Percentiles rank a stretch among this genome's conserved stretches.
Conservation (phyloP, 2,329 filamentous ascomycete genomes). For the Neopestalotiopsis sp. region DNA sequence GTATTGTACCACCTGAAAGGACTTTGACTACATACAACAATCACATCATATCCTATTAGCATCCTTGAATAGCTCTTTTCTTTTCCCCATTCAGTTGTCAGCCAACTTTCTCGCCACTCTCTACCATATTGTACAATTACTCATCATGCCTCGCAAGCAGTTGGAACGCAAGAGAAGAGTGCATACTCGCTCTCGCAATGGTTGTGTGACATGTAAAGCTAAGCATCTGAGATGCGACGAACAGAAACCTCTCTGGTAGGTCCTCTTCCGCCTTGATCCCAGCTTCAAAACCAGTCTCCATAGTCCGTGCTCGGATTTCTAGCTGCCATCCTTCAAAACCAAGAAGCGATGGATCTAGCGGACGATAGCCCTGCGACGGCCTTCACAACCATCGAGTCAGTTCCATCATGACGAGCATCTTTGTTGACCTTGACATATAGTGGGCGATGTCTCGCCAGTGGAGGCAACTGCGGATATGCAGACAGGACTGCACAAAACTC, state of each 20-base stretch:
- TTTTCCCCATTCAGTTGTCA: neutral
- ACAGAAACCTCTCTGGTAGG: slow-evolving; percentile 32
- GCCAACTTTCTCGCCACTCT: neutral
- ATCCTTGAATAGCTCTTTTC: neutral
- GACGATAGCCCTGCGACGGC: neutral
- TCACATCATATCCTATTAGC: neutral
- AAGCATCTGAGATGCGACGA: slow-evolving; percentile 33
- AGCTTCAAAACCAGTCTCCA: neutral
- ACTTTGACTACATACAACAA: neutral
- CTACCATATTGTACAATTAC: neutral
- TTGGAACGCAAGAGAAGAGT: slow-evolving; percentile 9
- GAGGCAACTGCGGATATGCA: slow-evolving; percentile 28
- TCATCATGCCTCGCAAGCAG: slow-evolving; percentile 9
- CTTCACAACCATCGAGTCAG: neutral
- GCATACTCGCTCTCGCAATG: slow-evolving; percentile 31
- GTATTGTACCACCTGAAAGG: neutral
- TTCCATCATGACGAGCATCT: neutral
- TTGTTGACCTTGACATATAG: slow-evolving; percentile 23
- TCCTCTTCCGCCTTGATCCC: slow-evolving; percentile 9
- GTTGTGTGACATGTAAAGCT: slow-evolving; percentile 30
- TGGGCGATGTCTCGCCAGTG: slow-evolving; percentile 31
- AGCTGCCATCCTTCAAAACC: too few relatives aligned
- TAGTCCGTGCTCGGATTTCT: neutral
- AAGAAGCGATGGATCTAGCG: neutral
- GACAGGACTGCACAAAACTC: slow-evolving; percentile 21